Evolutionary conservation across 2,329 filamentous ascomycete species (phyloP), one percentile per base, ranked within the genome.

Genomic region (Trichoderma endophyticum): DNA sequence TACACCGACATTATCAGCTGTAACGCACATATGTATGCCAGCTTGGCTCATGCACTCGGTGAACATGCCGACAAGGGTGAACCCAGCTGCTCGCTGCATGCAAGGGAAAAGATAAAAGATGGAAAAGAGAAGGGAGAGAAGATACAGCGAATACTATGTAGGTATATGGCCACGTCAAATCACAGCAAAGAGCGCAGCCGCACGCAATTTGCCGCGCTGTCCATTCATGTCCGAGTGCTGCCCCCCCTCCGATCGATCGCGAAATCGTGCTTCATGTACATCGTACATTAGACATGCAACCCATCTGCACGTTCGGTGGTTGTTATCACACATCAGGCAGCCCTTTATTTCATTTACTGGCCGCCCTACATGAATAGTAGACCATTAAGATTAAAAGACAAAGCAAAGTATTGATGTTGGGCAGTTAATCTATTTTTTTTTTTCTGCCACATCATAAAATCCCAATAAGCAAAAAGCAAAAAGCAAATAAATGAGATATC

Each of bases 211-310:
- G 32, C 32, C 18, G 39, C 11, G 34, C 34, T 15, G 26, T 32
- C 62, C 62, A 30, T 64, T 61, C 59, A 61, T 14, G 14, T 24
- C n/a, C 48, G 48, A 24, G 48, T 4, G n/a, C 39, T 30, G 4
- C 36, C 30, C 39, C 39, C 61, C 39, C 28, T 28, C 39, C 39
- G 62, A 64, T 64, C 62, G 62, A 64, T 64, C 62, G 62, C 39
- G 21, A 64, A 64, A 64, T 64, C 36, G 61, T 48, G 39, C 36
- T 15, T 36, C 32, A 63, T 63, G 30, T 32, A 51, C 61, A 48
- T 64, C 61, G 61, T 51, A 51, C 61, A 64, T 51, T 48, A 51
- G 18, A 64, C 39, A 64, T 64, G 62, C 62, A 64, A 43, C 15
- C 39, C 28, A 32, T 54, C 60, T 63, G 60, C 60, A 63, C 24